These are phyloP conservation scores for Citropsis articulata DNA, from an alignment of 345 rosid species.

Conservation along the genomic window DNA sequence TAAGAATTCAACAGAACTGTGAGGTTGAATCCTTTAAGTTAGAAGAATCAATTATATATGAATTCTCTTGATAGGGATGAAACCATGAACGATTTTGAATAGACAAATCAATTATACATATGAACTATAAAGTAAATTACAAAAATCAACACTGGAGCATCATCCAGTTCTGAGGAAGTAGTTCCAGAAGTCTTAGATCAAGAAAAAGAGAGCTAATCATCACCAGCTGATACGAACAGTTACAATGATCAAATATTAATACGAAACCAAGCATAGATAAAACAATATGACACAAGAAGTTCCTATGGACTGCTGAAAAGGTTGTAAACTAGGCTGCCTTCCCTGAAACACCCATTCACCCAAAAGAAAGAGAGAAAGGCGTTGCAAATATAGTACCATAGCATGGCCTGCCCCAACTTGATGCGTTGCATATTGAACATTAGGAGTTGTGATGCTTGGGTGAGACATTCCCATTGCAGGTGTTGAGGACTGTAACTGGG, in stretches of 20 bases:
- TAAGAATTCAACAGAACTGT: neutral
- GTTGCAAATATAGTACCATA: constrained; percentile 44
- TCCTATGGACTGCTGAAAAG: neutral
- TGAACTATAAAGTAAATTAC: neutral
- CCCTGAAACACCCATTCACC: neutral
- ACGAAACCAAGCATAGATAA: neutral
- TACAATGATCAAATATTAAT: neutral
- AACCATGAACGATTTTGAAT: neutral
- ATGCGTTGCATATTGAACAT: constrained; percentile 45
- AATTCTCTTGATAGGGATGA: neutral
- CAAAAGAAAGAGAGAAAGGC: neutral
- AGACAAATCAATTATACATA: neutral
- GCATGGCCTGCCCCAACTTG: constrained; percentile 52
- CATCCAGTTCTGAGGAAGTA: neutral
- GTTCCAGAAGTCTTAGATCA: neutral
- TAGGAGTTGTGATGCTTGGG: constrained; percentile 45
- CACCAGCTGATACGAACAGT: neutral
- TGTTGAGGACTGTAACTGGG: constrained; percentile 39
- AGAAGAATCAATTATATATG: neutral
- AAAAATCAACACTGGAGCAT: neutral
- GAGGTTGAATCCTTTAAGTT: neutral
- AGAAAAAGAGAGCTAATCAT: neutral
- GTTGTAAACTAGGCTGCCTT: neutral
- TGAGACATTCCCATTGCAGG: constrained; percentile 47
- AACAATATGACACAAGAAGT: neutral